These are phyloP conservation scores for Mimosa pudica DNA, from an alignment of 306 rosid species.

Conservation along the genomic window DNA sequence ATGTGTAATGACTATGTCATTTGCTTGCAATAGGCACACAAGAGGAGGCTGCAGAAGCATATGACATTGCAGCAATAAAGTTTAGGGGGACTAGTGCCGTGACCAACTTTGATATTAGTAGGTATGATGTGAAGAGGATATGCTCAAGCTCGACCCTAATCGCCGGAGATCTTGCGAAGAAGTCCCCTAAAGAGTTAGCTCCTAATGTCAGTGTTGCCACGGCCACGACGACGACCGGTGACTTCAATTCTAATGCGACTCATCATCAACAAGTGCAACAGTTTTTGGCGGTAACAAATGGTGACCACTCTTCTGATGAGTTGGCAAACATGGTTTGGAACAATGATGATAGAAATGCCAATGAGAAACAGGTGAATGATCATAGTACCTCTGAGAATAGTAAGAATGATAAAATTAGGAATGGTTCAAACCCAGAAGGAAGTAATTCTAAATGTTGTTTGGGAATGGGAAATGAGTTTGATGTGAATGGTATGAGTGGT, in stretches of 20 bases:
- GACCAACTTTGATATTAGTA: constrained; percentile 89
- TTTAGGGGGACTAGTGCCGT: constrained; percentile 96
- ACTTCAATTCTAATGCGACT: not conserved
- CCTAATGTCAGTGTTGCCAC: not conserved
- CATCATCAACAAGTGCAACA: constrained; percentile 44
- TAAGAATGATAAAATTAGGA: constrained; percentile 33
- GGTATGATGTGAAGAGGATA: constrained; percentile 96
- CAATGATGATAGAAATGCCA: constrained; percentile 44
- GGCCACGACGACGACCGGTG: constrained; percentile 29
- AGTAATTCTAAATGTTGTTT: constrained; percentile 54
- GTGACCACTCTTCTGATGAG: constrained; percentile 49
- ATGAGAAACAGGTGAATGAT: constrained; percentile 29
- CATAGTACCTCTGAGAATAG: constrained; percentile 34
- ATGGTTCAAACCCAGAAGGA: constrained; percentile 17
- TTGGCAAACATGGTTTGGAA: constrained; percentile 77
- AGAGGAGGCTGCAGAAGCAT: constrained; percentile 99
- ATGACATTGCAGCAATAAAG: constrained; percentile 98
- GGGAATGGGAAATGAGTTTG: constrained; percentile 47
- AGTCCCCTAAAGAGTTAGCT: constrained; percentile 53
- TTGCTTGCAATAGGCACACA: constrained; percentile 66
- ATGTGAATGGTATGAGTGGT: constrained; percentile 44
- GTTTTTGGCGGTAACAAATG: not conserved
- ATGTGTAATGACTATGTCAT: too few relatives aligned
- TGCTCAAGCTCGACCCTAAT: constrained; percentile 96
- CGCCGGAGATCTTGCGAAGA: constrained; percentile 81